Conservation (phyloP, 2,329 filamentous ascomycete genomes). For the Plectosphaerella plurivora region DNA sequence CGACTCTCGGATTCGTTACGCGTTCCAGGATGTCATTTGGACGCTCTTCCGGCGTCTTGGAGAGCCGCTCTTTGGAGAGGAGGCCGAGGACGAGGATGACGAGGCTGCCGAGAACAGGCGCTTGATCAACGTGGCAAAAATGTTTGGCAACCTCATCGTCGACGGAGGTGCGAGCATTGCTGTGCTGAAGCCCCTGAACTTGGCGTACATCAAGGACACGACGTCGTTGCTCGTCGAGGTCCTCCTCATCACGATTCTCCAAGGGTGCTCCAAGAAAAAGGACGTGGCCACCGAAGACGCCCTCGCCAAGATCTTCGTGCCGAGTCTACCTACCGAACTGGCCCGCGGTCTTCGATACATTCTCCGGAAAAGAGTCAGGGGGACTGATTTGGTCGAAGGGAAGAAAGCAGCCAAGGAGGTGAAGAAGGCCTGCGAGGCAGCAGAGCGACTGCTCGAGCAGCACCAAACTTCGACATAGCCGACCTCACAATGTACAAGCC, state of each 20-base stretch:
- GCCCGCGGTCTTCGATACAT: slow-evolving; percentile 76
- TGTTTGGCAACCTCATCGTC: slow-evolving; percentile 48
- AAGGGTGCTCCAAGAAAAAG: slow-evolving; percentile 49
- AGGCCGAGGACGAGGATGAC: slow-evolving; percentile 50
- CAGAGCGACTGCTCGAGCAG: slow-evolving; percentile 28
- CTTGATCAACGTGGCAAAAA: slow-evolving; percentile 47
- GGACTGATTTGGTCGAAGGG: slow-evolving; percentile 50
- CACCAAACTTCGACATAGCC: slow-evolving; percentile 3
- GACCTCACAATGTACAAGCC: too few species aligned
- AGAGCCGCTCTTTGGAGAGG: slow-evolving; percentile 68
- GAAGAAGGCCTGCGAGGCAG: slow-evolving; percentile 40
- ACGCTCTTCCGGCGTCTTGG: slow-evolving; percentile 80
- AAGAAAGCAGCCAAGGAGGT: slow-evolving; percentile 44
- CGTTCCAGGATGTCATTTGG: slow-evolving; percentile 85
- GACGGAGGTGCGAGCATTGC: slow-evolving; percentile 40
- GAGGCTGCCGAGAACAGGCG: slow-evolving; percentile 44
- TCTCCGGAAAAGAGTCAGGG: slow-evolving; percentile 67
- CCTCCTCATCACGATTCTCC: slow-evolving; percentile 70
- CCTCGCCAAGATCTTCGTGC: slow-evolving; percentile 5
- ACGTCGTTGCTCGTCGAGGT: slow-evolving; percentile 77
- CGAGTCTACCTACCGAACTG: slow-evolving; percentile 51
- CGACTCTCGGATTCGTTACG: slow-evolving; percentile 72
- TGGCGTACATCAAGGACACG: slow-evolving; percentile 71
- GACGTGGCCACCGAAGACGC: slow-evolving; percentile 10
- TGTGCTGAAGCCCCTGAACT: slow-evolving; percentile 66